Conservation (phyloP, 2,329 filamentous ascomycete genomes). For the Aspergillus sp. region DNA sequence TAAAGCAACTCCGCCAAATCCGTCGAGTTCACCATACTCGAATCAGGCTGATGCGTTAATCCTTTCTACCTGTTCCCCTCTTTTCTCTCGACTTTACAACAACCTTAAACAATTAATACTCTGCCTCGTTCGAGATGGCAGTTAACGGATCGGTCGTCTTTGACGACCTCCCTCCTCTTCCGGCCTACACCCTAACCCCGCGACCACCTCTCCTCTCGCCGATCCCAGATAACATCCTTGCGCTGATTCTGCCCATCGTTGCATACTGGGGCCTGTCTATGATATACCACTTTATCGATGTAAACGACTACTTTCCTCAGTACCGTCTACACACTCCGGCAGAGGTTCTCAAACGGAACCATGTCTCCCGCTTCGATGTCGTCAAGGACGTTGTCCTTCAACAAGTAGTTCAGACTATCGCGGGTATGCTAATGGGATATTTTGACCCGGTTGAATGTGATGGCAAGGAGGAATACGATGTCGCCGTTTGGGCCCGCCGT, state of each 20-base stretch:
- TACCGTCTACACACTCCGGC: slow-evolving; percentile 94
- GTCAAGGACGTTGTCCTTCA: slow-evolving; percentile 87
- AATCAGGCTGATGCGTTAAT: not conserved
- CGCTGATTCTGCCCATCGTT: slow-evolving; percentile 69
- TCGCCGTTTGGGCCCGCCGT: slow-evolving; percentile 84
- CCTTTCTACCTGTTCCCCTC: not conserved
- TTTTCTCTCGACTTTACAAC: too few species aligned
- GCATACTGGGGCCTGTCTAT: slow-evolving; percentile 86
- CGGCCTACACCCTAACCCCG: slow-evolving; percentile 68
- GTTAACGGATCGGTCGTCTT: slow-evolving; percentile 28
- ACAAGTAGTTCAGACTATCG: slow-evolving; percentile 79
- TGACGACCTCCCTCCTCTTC: slow-evolving; percentile 76
- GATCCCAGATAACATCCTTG: slow-evolving; percentile 75
- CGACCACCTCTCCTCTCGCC: slow-evolving; percentile 69
- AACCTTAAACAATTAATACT: not conserved
- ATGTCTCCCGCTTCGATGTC: slow-evolving; percentile 78
- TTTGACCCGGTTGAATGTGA: slow-evolving; percentile 69
- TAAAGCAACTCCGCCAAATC: not conserved
- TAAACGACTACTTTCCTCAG: slow-evolving; percentile 77
- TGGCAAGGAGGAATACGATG: slow-evolving; percentile 78
- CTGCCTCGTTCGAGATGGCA: slow-evolving; percentile 22
- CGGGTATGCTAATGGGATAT: slow-evolving; percentile 62
- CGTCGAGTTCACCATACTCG: not conserved
- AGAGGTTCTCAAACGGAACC: slow-evolving; percentile 82
- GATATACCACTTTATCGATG: slow-evolving; percentile 83